Conservation (phyloP, 495 filamentous ascomycete genomes). For the Aspergillus nanangensis region DNA sequence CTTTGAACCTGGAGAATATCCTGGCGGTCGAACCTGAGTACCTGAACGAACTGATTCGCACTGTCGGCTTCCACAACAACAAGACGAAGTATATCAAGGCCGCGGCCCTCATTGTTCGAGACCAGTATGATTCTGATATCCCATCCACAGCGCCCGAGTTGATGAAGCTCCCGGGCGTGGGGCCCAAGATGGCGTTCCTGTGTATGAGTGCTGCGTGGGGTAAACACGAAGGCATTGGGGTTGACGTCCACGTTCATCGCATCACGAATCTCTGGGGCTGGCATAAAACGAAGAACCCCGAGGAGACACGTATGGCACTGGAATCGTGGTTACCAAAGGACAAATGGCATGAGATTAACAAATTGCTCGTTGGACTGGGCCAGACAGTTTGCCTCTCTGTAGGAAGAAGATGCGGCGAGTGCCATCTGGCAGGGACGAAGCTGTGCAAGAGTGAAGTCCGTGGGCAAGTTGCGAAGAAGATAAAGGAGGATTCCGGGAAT, state of each 20-base stretch:
- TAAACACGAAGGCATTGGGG: constrained; percentile 57
- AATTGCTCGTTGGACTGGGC: constrained; percentile 84
- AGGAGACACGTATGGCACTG: constrained; percentile 75
- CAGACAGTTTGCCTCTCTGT: constrained; percentile 85
- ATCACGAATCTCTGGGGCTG: constrained; percentile 97
- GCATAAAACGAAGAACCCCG: constrained; percentile 78
- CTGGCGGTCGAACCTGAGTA: constrained; percentile 62
- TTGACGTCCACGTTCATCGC: constrained; percentile 71
- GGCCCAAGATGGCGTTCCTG: constrained; percentile 96
- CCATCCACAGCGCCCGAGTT: constrained; percentile 76
- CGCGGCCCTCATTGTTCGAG: constrained; percentile 66
- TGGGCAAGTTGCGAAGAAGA: constrained; percentile 28
- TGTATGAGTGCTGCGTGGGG: constrained; percentile 74
- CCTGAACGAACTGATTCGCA: constrained; percentile 76
- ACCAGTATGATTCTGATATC: constrained; percentile 71
- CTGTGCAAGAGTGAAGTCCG: constrained; percentile 68
- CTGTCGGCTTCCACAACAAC: constrained; percentile 93
- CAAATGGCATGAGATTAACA: constrained; percentile 92
- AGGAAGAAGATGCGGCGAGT: constrained; percentile 75
- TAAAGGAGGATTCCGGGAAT: constrained; percentile 46
- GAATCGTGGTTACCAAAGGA: constrained; percentile 83
- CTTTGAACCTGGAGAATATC: constrained; percentile 73
- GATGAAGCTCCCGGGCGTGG: constrained; percentile 81
- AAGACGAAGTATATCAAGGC: constrained; percentile 89
- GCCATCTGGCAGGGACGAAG: constrained; percentile 65